A percentile compares a stretch with the other conserved stretches of the same genome.
Conservation (phyloP, 106 monocot species). For the Platanthera zijinensis region DNA sequence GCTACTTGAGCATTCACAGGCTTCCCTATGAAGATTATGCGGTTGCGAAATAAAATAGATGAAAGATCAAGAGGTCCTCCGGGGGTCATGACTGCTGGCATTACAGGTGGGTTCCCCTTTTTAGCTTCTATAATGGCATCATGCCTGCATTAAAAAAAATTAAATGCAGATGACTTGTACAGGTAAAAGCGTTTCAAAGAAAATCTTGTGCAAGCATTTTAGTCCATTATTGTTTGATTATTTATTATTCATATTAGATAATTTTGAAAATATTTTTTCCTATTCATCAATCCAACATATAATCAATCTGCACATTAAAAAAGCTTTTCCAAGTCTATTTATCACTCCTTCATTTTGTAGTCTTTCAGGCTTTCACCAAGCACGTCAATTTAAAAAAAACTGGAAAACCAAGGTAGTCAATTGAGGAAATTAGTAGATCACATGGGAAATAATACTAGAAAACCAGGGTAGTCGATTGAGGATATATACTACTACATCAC, state of each 20-base stretch:
- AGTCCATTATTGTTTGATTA: background rate
- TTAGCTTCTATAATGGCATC: conserved; percentile 42
- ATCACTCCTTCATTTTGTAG: background rate
- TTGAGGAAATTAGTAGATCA: background rate
- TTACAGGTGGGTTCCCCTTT: conserved; percentile 80
- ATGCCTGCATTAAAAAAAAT: conserved; percentile 19
- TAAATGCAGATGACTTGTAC: background rate
- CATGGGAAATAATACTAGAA: background rate
- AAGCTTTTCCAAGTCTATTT: background rate
- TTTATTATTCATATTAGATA: background rate
- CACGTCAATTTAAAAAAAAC: background rate
- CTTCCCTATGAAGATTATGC: conserved; percentile 91
- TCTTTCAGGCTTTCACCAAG: too few species aligned
- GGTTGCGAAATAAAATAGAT: conserved; percentile 81
- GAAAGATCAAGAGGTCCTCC: conserved; percentile 82
- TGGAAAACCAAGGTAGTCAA: background rate
- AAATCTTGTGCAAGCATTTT: background rate
- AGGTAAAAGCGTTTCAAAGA: background rate
- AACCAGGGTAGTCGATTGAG: too few species aligned
- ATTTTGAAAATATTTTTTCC: background rate
- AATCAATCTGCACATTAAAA: background rate
- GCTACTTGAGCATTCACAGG: conserved; percentile 86
- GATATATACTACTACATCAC: too few species aligned
- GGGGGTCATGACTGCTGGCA: conserved; percentile 85
- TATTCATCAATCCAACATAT: background rate